phyloP scores from a whole-genome alignment of 2,329 filamentous ascomycete species.

The Colletotrichum orbiculare region DNA sequence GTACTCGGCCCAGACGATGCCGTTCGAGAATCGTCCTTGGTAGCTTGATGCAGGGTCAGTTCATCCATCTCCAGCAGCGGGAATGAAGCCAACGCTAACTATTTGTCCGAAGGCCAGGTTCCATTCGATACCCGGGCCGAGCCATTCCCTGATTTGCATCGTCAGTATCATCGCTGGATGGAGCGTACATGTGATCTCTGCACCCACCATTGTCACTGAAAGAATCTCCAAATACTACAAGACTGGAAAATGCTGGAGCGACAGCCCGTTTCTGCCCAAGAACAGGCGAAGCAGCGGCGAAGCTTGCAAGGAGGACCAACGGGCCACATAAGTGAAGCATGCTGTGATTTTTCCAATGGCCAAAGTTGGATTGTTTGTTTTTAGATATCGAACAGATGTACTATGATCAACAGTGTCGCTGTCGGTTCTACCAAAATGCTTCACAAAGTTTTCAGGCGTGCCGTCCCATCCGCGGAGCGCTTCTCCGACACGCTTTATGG shows the following conservation, averaged over 20 bases:
- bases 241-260: neutral
- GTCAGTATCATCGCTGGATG: neutral
- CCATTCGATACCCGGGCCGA: constrained; percentile 22
- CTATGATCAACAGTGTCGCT: no score
- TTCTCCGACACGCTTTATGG: no score
- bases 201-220: constrained; percentile 28
- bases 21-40: constrained; percentile 30
- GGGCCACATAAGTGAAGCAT: no score
- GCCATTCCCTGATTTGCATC: constrained; percentile 9
- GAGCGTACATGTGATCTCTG: neutral
- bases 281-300: neutral
- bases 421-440: no score
- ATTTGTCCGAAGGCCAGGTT: constrained; percentile 27
- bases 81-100: constrained; percentile 2
- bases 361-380: no score
- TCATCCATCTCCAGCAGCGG: no score
- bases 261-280: neutral
- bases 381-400: no score
- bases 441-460: no score
- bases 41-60: constrained; percentile 1
- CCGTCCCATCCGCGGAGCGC: no score
- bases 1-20: constrained; percentile 32
- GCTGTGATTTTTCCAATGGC: no score
- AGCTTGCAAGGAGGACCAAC: neutral
- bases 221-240: constrained; percentile 31